Evolutionary conservation across 106 monocot species (phyloP).

Genomic region (Dioscorea alata): DNA sequence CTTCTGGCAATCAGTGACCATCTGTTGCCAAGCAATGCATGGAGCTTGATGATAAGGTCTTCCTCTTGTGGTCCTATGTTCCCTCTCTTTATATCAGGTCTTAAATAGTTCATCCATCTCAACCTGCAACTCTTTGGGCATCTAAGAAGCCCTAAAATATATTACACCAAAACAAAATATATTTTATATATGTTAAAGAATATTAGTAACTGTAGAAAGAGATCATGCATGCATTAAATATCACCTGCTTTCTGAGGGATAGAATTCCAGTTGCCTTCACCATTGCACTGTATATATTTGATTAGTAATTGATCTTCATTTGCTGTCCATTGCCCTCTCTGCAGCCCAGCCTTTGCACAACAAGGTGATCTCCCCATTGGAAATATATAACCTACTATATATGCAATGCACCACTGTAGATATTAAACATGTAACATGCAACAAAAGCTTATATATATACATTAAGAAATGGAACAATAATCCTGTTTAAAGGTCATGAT

Average conservation of each 20-base stretch:
- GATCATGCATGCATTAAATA: too few relatives aligned
- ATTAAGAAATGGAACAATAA: too few relatives aligned
- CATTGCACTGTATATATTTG: constrained; percentile 24
- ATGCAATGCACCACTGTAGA: too few relatives aligned
- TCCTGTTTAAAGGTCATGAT: too few relatives aligned
- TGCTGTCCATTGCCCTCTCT: constrained; percentile 33
- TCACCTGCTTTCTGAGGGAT: constrained; percentile 28
- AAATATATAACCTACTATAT: too few relatives aligned
- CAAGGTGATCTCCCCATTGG: constrained; percentile 35
- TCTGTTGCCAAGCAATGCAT: constrained; percentile 26
- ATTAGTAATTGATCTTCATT: constrained; percentile 31
- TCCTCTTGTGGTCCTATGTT: constrained; percentile 29
- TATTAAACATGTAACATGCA: too few relatives aligned
- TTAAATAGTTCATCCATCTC: constrained; percentile 38
- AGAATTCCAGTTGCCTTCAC: constrained; percentile 34
- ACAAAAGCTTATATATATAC: too few relatives aligned
- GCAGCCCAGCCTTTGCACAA: constrained; percentile 27
- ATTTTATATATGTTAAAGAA: too few relatives aligned
- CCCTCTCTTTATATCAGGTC: constrained; percentile 29
- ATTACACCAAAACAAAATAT: not conserved
- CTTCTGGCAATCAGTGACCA: constrained; percentile 39
- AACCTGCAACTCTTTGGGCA: constrained; percentile 21
- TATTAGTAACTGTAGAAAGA: too few relatives aligned
- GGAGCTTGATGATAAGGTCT: constrained; percentile 34
- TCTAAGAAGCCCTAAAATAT: constrained; percentile 28